Percentiles rank a stretch among this genome's conserved stretches.
Evolutionary conservation across 345 rosid species (phyloP).

Genomic region (Punica granatum): DNA sequence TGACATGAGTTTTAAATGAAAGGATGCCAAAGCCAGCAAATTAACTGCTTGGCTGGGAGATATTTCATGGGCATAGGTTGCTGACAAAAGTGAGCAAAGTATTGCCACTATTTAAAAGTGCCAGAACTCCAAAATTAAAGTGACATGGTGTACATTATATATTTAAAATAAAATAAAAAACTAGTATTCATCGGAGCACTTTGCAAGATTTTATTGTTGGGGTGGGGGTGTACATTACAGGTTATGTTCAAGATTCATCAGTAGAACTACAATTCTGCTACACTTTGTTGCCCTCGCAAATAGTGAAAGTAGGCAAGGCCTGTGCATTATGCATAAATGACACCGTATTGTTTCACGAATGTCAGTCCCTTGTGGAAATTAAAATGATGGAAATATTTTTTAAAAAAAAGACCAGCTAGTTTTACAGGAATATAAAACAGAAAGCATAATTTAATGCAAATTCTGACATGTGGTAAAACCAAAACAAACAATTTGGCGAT

Average conservation of each 20-base stretch:
- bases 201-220: too few species aligned
- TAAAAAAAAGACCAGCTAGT: neutral
- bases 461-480: neutral
- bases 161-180: too few species aligned
- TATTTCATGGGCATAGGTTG: neutral
- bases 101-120: neutral
- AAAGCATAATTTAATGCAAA: neutral
- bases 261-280: neutral
- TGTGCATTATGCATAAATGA: neutral
- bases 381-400: neutral
- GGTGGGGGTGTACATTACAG: neutral
- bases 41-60: neutral
- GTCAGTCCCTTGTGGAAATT: neutral
- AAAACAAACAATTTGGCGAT: neutral
- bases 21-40: neutral
- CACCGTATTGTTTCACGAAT: too few species aligned
- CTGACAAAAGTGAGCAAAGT: neutral
- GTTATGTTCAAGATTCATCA: neutral
- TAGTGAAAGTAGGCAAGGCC: neutral
- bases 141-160: too few species aligned
- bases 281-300: neutral
- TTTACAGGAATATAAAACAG: neutral
- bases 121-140: neutral
- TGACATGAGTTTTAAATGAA: conserved; percentile 2
- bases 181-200: too few species aligned